Conservation (phyloP, 1,284 basidiomycete genomes). For the Omphalotus olearius region DNA sequence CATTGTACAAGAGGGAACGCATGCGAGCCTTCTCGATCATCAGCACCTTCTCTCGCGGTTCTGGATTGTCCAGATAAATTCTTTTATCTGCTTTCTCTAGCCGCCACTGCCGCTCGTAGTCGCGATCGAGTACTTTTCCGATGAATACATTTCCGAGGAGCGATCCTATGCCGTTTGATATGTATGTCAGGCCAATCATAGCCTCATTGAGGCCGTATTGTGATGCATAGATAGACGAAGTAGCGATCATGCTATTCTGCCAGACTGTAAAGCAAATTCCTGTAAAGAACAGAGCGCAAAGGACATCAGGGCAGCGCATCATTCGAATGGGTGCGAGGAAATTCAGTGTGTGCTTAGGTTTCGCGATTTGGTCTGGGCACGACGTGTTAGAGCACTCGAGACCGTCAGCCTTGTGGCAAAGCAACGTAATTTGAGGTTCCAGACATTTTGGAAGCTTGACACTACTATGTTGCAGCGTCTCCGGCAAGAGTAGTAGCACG, state of each 20-base stretch:
- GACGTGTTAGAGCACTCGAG: neutral
- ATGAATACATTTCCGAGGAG: slow-evolving; percentile 3
- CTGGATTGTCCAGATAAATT: too few species aligned
- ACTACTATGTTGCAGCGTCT: slow-evolving; percentile 1
- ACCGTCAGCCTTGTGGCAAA: neutral
- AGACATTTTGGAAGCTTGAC: neutral
- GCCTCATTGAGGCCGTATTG: slow-evolving; percentile 4
- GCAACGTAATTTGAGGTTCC: neutral
- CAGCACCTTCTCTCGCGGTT: neutral
- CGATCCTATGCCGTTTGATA: slow-evolving; percentile 6
- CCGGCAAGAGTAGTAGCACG: slow-evolving; percentile 4
- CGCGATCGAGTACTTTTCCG: slow-evolving; percentile 5
- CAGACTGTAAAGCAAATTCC: slow-evolving; percentile 8
- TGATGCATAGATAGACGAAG: slow-evolving; percentile 1
- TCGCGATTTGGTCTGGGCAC: neutral
- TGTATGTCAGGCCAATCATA: slow-evolving; percentile 8
- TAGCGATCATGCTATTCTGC: slow-evolving; percentile 9
- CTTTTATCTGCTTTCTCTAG: neutral
- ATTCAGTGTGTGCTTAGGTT: neutral
- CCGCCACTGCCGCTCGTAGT: neutral
- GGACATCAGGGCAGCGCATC: slow-evolving; percentile 1
- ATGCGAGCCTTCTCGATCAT: slow-evolving; percentile 8
- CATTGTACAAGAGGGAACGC: neutral
- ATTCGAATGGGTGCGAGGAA: neutral
- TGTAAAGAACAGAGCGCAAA: neutral